A percentile compares a stretch with the other conserved stretches of the same genome.
phyloP scores from a whole-genome alignment of 2,329 filamentous ascomycete genomes.

The Exutisphaerella laricina region DNA sequence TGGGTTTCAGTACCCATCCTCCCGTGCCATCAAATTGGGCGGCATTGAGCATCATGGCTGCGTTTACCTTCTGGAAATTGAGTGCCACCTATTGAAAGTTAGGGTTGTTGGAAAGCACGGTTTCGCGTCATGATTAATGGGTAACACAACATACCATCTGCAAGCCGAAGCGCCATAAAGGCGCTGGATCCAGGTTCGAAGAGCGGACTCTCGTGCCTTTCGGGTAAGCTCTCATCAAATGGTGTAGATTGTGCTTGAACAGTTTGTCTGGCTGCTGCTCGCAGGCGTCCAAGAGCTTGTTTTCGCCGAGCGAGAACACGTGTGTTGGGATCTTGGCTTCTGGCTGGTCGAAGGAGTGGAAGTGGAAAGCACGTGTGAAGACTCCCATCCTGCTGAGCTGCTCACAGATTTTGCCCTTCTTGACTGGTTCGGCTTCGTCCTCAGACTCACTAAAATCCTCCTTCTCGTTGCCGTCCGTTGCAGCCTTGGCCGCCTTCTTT shows the following conservation, averaged over 20 bases:
- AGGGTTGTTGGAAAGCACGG: too few relatives aligned
- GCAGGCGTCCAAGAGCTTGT: conserved; percentile 61
- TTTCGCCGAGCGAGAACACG: conserved; percentile 60
- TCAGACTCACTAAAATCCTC: conserved; percentile 38
- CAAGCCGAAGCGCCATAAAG: conserved; percentile 64
- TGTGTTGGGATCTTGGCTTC: conserved; percentile 53
- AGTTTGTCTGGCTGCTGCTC: conserved; percentile 52
- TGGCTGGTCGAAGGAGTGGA: conserved; percentile 64
- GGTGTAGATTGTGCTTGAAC: conserved; percentile 75
- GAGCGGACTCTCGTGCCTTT: conserved; percentile 75
- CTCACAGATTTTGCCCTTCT: conserved; percentile 59
- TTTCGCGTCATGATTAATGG: too few relatives aligned
- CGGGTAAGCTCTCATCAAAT: conserved; percentile 83
- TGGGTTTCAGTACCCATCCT: conserved; percentile 82
- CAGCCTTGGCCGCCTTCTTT: conserved; percentile 11
- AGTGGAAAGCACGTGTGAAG: conserved; percentile 82
- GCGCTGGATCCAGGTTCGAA: conserved; percentile 77
- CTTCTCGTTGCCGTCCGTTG: conserved; percentile 12
- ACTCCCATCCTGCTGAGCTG: conserved; percentile 69
- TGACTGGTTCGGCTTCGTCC: conserved; percentile 36
- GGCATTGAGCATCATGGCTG: conserved; percentile 93
- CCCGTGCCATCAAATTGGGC: conserved; percentile 78
- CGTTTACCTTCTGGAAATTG: conserved; percentile 89
- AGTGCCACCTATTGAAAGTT: conserved; percentile 56
- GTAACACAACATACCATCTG: not conserved